Base-by-base conservation (phyloP, 2,329 filamentous ascomycete genomes). In the Colletotrichum trifolii region DNA sequence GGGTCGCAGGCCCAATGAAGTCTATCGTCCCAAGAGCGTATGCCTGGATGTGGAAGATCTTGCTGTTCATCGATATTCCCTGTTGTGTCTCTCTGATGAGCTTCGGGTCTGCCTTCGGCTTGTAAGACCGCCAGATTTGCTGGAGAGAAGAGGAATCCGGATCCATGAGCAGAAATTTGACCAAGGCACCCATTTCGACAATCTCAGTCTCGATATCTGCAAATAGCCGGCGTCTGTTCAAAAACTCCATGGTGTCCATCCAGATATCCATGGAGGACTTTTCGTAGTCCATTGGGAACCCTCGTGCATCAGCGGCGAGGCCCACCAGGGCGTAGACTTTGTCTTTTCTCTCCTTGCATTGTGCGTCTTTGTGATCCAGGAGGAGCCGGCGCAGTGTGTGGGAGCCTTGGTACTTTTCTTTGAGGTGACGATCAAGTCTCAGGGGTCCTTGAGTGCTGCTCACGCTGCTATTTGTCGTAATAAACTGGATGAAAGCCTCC, bases 261-360 rank as follows among this genome's bases (percentile, higher is more conserved):
- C 71, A 76, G 7, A 75, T 68, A 33, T 73, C 61, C 9, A 69
- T 68, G 2, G 69, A 42, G 2, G 70, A 58, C 60, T 72, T 75
- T 5, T 56, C 34, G 54, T 76, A 74, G 55, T 75, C 72, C 45
- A 74, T 69, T 0, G 71, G 69, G 39, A 74, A 74, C 2, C 67
- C 65, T 1, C 62, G 54, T 38, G 68, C 68, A 49, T 75, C 73
- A 6, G 57, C 54, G 13, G 74, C 71, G 4, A 76, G 56, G 0
- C 74, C 71, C 25, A 75, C 57, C 1, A 76, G 68, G 1, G 71
- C 74, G 60, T 74, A 76, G 5, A 76, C 62, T 42, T 75, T 74
- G 57, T 76, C 74, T 34, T 67, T 71, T 11, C 55, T 69, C 10
- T 76, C 75, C 49, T 67, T 67, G 55, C 73, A 76, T 2, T 67